Conservation (phyloP, 2,329 filamentous ascomycete genomes). For the Ascochyta fabae region DNA sequence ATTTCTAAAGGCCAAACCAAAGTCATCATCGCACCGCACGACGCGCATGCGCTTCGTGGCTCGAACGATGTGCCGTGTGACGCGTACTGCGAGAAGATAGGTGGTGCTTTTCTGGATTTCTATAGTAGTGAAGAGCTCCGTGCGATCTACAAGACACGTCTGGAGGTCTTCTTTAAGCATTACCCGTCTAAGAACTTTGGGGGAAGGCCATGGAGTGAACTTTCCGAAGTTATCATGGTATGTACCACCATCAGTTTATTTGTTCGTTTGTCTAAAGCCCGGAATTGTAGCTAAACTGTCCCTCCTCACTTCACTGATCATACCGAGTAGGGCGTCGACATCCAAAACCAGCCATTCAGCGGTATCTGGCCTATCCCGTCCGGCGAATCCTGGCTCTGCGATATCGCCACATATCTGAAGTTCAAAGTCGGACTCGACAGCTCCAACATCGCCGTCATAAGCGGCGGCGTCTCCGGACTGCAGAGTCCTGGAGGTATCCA, state of each 20-base stretch:
- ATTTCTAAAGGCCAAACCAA: constrained; percentile 45
- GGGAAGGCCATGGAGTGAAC: constrained; percentile 35
- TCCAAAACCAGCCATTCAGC: constrained; percentile 47
- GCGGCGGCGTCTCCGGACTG: constrained; percentile 43
- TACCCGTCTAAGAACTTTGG: constrained; percentile 46
- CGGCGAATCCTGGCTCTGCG: constrained; percentile 46
- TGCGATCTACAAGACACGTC: constrained; percentile 39
- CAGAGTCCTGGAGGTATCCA: constrained; percentile 32
- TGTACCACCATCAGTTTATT: background rate
- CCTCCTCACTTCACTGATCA: background rate
- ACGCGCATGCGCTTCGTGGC: constrained; percentile 42
- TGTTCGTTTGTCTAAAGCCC: background rate
- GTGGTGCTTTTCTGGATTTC: constrained; percentile 45
- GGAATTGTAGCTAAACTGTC: background rate
- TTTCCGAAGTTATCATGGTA: constrained; percentile 44
- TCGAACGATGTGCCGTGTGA: constrained; percentile 43
- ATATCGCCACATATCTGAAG: constrained; percentile 43
- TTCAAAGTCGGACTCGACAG: constrained; percentile 34
- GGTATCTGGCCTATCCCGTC: constrained; percentile 44
- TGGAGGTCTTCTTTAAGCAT: constrained; percentile 44
- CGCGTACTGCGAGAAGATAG: constrained; percentile 42
- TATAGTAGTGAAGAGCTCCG: constrained; percentile 41
- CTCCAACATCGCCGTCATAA: constrained; percentile 44
- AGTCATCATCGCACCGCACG: constrained; percentile 46
- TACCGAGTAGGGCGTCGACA: constrained; percentile 39